Evolutionary conservation across 169 alveolate species (phyloP).

Genomic region (Sarcocystis neurona): DNA sequence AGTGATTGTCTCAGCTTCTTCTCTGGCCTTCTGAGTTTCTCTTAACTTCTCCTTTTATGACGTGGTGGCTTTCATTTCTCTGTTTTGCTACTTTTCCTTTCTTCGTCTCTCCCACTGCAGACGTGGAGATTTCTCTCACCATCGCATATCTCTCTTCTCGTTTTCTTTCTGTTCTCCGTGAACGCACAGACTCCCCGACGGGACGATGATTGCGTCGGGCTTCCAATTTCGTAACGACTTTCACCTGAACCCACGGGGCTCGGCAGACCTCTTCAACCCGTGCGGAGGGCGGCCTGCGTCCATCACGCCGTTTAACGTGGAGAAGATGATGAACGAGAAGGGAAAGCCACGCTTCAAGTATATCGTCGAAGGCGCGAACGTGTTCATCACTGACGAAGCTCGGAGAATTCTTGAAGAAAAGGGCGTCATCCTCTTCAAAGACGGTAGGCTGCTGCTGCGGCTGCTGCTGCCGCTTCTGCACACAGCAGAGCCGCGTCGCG

Average conservation of each 20-base stretch:
- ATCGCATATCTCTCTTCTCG: too few species aligned
- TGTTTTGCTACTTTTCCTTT: not conserved
- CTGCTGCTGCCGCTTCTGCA: not conserved
- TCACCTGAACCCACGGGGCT: slow-evolving; percentile 70
- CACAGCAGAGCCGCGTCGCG: not conserved
- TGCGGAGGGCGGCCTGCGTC: slow-evolving; percentile 90
- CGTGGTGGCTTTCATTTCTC: not conserved
- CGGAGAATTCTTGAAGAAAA: slow-evolving; percentile 76
- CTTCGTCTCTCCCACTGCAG: too few species aligned
- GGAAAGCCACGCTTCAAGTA: slow-evolving; percentile 68
- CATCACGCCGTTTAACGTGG: slow-evolving; percentile 76
- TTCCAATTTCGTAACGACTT: slow-evolving; percentile 78
- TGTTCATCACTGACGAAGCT: slow-evolving; percentile 85
- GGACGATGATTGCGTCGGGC: slow-evolving; percentile 76
- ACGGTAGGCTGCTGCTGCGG: slow-evolving; percentile 52
- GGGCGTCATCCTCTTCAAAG: slow-evolving; percentile 82
- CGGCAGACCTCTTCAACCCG: slow-evolving; percentile 84
- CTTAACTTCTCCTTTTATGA: not conserved
- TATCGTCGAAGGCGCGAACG: slow-evolving; percentile 87
- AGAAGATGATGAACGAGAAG: slow-evolving; percentile 69
- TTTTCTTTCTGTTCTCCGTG: too few species aligned
- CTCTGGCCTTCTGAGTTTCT: not conserved
- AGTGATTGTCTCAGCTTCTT: not conserved
- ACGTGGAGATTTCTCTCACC: too few species aligned
- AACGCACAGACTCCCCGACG: slow-evolving; percentile 75